Conservation (phyloP, 805 yeast genomes). For the Wickerhamomyces bovis region DNA sequence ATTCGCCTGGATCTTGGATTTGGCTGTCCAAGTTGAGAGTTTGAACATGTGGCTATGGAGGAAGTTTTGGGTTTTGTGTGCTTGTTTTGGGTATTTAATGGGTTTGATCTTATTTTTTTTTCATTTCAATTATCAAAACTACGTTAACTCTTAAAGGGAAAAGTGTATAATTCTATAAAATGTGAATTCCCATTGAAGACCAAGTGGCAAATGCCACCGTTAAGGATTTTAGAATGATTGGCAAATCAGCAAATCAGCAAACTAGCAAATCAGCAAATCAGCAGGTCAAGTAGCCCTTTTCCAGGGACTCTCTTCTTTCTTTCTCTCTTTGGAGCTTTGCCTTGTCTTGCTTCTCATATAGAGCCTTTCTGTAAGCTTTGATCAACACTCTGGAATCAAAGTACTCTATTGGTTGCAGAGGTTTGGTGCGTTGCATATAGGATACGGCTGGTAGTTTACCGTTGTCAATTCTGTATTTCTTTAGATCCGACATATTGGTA, state of each 20-base stretch:
- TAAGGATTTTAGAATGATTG: too few relatives aligned
- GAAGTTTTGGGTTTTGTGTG: not conserved
- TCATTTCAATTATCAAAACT: not conserved
- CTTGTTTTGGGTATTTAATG: not conserved
- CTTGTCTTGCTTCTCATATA: not conserved
- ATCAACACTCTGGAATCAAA: not conserved
- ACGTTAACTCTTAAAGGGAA: not conserved
- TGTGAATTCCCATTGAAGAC: too few relatives aligned
- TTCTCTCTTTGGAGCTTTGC: not conserved
- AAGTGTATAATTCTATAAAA: not conserved
- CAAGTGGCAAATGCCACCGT: too few relatives aligned
- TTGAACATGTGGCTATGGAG: constrained; percentile 10
- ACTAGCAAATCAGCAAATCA: not conserved
- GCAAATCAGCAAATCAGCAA: too few relatives aligned
- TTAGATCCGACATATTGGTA: not conserved
- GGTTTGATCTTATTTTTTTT: not conserved
- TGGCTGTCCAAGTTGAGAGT: constrained; percentile 5
- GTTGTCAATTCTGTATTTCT: not conserved
- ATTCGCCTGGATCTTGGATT: constrained; percentile 9
- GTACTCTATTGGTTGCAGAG: not conserved
- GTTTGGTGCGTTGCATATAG: not conserved
- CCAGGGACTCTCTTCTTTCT: not conserved
- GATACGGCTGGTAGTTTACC: not conserved
- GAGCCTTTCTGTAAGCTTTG: not conserved
- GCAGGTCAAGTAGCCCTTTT: not conserved